These are phyloP conservation scores for Leptographium lundbergii DNA, from an alignment of 2,329 filamentous ascomycete species.

Conservation along the genomic window DNA sequence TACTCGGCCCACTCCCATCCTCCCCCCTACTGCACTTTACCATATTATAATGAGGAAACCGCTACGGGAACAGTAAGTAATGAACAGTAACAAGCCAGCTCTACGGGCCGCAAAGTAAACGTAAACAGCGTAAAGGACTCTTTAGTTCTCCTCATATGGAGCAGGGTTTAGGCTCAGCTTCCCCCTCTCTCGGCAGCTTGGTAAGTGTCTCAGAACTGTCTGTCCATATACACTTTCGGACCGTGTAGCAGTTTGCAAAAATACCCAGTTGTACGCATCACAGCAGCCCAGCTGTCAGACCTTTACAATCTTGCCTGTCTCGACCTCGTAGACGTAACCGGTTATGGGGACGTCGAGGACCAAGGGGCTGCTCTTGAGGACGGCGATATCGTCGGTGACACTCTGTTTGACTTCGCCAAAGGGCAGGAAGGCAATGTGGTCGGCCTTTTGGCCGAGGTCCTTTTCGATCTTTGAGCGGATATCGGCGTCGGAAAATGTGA, in stretches of 20 bases:
- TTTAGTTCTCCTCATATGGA: no score
- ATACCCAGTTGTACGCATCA: not conserved
- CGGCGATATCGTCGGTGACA: slow-evolving; percentile 52
- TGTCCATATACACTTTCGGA: not conserved
- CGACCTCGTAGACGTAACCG: slow-evolving; percentile 46
- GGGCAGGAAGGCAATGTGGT: slow-evolving; percentile 45
- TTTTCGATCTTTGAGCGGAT: slow-evolving; percentile 40
- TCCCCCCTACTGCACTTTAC: no score
- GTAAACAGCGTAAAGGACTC: no score
- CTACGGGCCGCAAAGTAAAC: no score
- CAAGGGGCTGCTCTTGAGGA: slow-evolving; percentile 47
- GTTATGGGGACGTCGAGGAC: slow-evolving; percentile 50
- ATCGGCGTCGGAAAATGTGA: slow-evolving; percentile 49
- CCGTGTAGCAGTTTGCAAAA: no score
- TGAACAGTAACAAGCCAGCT: no score
- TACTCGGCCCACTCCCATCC: no score
- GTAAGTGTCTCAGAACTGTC: no score
- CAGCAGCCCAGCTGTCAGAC: not conserved
- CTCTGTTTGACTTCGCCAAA: slow-evolving; percentile 52
- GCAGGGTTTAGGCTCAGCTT: no score
- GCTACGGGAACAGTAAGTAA: no score
- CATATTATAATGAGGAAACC: no score
- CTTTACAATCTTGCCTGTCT: slow-evolving; percentile 7
- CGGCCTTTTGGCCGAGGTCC: slow-evolving; percentile 41
- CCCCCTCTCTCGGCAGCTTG: no score